Conservation (phyloP, 2,329 filamentous ascomycete species). For the Sporothrix inflata region DNA sequence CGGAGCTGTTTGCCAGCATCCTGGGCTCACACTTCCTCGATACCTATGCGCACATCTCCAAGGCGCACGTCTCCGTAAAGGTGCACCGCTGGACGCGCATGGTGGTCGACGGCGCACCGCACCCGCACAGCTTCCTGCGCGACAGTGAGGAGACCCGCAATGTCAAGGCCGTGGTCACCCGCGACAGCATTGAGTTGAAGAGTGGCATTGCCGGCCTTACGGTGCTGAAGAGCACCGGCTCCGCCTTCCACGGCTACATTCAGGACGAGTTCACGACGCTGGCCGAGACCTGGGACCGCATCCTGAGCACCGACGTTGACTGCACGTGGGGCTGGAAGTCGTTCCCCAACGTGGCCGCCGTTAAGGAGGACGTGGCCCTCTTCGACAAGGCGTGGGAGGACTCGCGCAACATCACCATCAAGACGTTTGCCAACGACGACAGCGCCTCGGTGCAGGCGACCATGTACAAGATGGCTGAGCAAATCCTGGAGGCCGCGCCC, state of each 20-base stretch:
- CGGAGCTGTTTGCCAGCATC: constrained; percentile 86
- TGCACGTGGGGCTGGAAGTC: constrained; percentile 82
- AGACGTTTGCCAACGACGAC: constrained; percentile 85
- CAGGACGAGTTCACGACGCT: constrained; percentile 92
- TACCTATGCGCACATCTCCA: constrained; percentile 84
- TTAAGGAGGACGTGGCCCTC: constrained; percentile 63
- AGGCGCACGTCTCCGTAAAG: constrained; percentile 77
- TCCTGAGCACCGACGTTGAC: constrained; percentile 91
- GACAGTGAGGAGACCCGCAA: constrained; percentile 87
- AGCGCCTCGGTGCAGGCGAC: constrained; percentile 94
- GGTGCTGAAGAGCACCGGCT: constrained; percentile 95
- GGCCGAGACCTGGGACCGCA: constrained; percentile 89
- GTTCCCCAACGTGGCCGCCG: constrained; percentile 68
- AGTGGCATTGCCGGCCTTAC: constrained; percentile 80
- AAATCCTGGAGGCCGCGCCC: constrained; percentile 77
- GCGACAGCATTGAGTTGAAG: constrained; percentile 73
- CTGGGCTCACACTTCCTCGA: constrained; percentile 87
- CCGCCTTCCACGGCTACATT: constrained; percentile 92
- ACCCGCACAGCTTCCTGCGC: constrained; percentile 92
- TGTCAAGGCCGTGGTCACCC: constrained; percentile 71
- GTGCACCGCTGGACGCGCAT: constrained; percentile 93
- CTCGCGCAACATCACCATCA: constrained; percentile 84
- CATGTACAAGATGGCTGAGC: constrained; percentile 98
- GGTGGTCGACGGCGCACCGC: constrained; percentile 81
- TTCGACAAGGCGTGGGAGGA: constrained; percentile 81